phyloP scores from a whole-genome alignment of 768 basidiomycete genomes.

The Tricholoma matsutake region DNA sequence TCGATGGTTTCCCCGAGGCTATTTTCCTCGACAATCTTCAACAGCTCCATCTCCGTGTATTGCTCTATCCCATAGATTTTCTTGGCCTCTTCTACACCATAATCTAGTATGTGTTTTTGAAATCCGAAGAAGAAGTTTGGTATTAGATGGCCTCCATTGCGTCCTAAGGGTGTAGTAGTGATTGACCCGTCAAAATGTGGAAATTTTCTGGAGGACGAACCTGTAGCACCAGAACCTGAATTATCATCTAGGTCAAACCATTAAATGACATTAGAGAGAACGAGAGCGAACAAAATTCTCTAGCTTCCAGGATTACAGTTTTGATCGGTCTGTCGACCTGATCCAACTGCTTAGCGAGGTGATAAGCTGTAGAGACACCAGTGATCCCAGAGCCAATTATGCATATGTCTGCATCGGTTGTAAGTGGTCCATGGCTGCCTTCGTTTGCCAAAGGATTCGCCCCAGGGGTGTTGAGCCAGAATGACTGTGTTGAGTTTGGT shows the following conservation, averaged over 20 bases:
- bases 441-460: constrained; percentile 66
- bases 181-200: not conserved
- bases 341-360: constrained; percentile 44
- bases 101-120: constrained; percentile 26
- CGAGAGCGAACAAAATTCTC: constrained; percentile 72
- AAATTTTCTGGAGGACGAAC: constrained; percentile 27
- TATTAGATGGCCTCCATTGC: constrained; percentile 78
- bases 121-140: constrained; percentile 49
- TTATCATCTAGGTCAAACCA: not conserved
- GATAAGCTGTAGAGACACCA: constrained; percentile 74
- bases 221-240: constrained; percentile 77
- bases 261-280: constrained; percentile 2
- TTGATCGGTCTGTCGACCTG: constrained; percentile 30
- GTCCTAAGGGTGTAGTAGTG: constrained; percentile 37
- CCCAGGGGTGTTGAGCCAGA: constrained; percentile 62
- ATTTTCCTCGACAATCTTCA: constrained; percentile 44
- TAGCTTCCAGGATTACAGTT: constrained; percentile 74
- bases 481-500: constrained; percentile 63
- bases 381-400: constrained; percentile 83
- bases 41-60: constrained; percentile 47
- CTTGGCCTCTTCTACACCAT: constrained; percentile 54
- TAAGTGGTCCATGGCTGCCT: constrained; percentile 62
- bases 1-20: constrained; percentile 52
- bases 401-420: constrained; percentile 62
- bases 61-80: constrained; percentile 54